Evolutionary conservation across 2,329 filamentous ascomycete species (phyloP), one percentile per base, ranked within the genome.

Genomic region (Beauveria bassiana): DNA sequence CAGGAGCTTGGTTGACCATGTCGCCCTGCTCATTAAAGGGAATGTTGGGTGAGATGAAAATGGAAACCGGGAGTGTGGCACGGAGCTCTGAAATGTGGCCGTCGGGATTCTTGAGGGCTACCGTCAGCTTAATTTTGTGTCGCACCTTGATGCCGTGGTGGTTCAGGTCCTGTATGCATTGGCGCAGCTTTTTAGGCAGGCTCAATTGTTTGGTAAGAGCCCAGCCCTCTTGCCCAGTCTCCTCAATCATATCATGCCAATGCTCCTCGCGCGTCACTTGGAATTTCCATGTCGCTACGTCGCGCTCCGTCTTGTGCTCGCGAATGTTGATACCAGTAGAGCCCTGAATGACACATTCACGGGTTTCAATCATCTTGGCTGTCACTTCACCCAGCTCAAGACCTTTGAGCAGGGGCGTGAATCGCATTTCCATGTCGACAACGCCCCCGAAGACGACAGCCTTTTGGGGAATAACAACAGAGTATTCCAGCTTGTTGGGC

Each of bases 401-500:
- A 2, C 92, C 93, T 74, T 99, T 98, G 57, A 96, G 79, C 2
- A 98, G 79, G 0, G 93, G 93, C 1, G 92, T 90, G 65, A 98
- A 86, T 65, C 90, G 86, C 77, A 97, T 93, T 68, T 96, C 87
- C 63, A 96, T 82, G 1, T 87, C 86, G 54, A 98, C 86, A 24
- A 83, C 82, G n/a, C 91, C 96, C 55, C 95, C 95, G 69, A 97
- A 96, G 20, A 96, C 89, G 59, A 96, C 88, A 2, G 95, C 95
- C 77, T 97, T 97, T 70, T 91, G 93, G 0, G 95, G 93, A 12
- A 96, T 90, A 62, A 91, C 86, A 65, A 99, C 92, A 34, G 91
- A 93, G 77, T 99, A 99, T 72, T 96, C 91, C 68, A 98, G 85
- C 79, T 99, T 99, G 78, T 96, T 95, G 6, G 92, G 90, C 95